A percentile compares a stretch with the other conserved stretches of the same genome.
Conservation (phyloP, 2,329 filamentous ascomycete species). For the Fusarium nodosum region DNA sequence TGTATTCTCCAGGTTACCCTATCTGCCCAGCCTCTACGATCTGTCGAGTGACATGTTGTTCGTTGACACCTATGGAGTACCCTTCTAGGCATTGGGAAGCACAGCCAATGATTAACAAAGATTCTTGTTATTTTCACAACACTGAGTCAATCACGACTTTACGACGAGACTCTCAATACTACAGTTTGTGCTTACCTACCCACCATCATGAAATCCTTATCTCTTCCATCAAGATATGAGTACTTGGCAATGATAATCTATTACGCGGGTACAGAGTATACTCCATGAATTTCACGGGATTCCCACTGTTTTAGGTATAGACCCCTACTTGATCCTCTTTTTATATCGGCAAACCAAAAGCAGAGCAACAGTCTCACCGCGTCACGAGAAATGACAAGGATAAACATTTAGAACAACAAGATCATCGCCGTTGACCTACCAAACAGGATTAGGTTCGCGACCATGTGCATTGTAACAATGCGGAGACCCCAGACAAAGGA, state of each 20-base stretch:
- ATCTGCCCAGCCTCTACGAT: not conserved
- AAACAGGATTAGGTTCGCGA: conserved; percentile 46
- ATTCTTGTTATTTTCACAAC: too few relatives aligned
- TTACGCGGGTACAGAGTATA: not conserved
- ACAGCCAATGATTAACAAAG: not conserved
- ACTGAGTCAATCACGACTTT: not conserved
- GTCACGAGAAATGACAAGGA: conserved; percentile 14
- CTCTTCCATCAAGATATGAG: not conserved
- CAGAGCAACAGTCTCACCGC: conserved; percentile 8
- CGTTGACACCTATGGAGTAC: not conserved
- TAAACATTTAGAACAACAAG: conserved; percentile 33
- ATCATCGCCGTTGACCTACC: conserved; percentile 40
- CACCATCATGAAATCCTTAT: not conserved
- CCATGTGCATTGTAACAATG: conserved; percentile 22
- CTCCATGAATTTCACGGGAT: not conserved
- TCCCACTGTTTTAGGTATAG: not conserved
- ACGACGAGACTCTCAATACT: not conserved
- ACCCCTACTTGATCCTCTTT: not conserved
- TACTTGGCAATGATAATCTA: not conserved
- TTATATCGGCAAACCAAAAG: not conserved
- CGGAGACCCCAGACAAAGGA: conserved; percentile 29
- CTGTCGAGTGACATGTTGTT: not conserved
- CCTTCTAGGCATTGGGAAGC: not conserved
- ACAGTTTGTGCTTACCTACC: not conserved
- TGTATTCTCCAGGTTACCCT: not conserved